A percentile compares a stretch with the other conserved stretches of the same genome.
Conservation (phyloP, 495 filamentous ascomycete genomes). For the Lophium mytilinum region DNA sequence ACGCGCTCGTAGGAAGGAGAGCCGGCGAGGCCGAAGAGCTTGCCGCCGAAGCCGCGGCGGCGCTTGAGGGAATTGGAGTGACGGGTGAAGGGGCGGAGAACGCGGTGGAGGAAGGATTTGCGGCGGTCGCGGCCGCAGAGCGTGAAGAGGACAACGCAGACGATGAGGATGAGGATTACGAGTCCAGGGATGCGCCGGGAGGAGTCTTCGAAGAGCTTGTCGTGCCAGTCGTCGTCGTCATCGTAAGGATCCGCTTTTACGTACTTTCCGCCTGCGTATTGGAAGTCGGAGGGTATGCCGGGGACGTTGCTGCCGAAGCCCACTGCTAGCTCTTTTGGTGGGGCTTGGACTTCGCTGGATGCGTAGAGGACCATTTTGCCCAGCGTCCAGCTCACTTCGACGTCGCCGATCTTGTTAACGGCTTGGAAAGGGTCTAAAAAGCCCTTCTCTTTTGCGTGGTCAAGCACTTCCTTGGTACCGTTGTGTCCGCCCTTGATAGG, state of each 20-base stretch:
- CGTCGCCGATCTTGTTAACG: slow-evolving; percentile 82
- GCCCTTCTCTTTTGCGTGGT: slow-evolving; percentile 65
- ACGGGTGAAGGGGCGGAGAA: slow-evolving; percentile 41
- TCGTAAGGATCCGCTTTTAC: slow-evolving; percentile 26
- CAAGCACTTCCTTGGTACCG: slow-evolving; percentile 62
- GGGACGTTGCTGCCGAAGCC: slow-evolving; percentile 81
- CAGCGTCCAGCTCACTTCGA: slow-evolving; percentile 97
- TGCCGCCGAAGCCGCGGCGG: slow-evolving; percentile 32
- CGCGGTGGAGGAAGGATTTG: slow-evolving; percentile 51
- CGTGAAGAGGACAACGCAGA: slow-evolving; percentile 58
- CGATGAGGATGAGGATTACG: slow-evolving; percentile 62
- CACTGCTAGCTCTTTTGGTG: slow-evolving; percentile 58
- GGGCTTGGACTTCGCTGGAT: slow-evolving; percentile 70
- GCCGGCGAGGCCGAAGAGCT: slow-evolving; percentile 50
- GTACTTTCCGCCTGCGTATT: slow-evolving; percentile 59
- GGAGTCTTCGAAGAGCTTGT: slow-evolving; percentile 54
- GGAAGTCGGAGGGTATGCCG: slow-evolving; percentile 67
- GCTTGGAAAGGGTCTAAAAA: slow-evolving; percentile 86
- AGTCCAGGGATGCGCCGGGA: slow-evolving; percentile 65
- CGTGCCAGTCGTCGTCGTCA: slow-evolving; percentile 64
- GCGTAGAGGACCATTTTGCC: slow-evolving; percentile 98
- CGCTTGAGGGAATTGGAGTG: slow-evolving; percentile 46
- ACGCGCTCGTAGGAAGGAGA: slow-evolving; percentile 68
- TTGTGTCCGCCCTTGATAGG: slow-evolving; percentile 48
- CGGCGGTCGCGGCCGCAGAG: slow-evolving; percentile 66